Evolutionary conservation across 495 filamentous ascomycete genomes (phyloP).

Genomic region (Penicillium canariense): DNA sequence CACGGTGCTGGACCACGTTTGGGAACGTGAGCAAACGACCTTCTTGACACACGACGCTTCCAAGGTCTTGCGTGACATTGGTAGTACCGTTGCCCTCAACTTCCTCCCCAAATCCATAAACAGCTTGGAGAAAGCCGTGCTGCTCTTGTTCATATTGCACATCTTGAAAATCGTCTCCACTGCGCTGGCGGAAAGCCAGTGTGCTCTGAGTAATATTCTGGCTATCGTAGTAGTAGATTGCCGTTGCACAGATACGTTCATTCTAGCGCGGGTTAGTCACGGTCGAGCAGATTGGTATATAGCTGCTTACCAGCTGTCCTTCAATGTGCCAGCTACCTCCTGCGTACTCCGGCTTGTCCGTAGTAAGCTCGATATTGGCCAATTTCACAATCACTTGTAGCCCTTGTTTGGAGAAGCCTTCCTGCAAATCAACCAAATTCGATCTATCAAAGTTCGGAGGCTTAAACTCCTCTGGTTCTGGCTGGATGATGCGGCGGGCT

Average conservation of each 20-base stretch:
- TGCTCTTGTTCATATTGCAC: constrained; percentile 17
- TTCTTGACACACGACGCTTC: constrained; percentile 28
- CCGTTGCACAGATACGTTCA: constrained; percentile 57
- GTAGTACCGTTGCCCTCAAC: background rate
- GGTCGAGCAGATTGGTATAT: too few species aligned
- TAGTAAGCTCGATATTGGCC: constrained; percentile 59
- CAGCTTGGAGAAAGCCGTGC: constrained; percentile 4
- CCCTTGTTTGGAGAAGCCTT: constrained; percentile 28
- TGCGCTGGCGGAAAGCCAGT: constrained; percentile 51
- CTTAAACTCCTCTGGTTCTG: constrained; percentile 36
- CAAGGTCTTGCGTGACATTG: constrained; percentile 34
- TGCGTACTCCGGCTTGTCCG: constrained; percentile 51
- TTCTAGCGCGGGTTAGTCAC: constrained; percentile 30
- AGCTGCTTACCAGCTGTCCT: constrained; percentile 41
- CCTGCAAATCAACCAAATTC: constrained; percentile 26
- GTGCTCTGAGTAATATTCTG: constrained; percentile 58
- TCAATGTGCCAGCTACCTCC: constrained; percentile 58
- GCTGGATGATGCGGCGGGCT: constrained; percentile 23
- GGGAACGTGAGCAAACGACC: constrained; percentile 37
- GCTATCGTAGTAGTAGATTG: constrained; percentile 61
- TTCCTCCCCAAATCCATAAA: constrained; percentile 28
- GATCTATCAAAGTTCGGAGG: background rate
- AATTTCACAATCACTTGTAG: constrained; percentile 67
- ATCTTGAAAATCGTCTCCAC: constrained; percentile 8
- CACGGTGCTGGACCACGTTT: constrained; percentile 50